Base-by-base conservation (phyloP, 2,329 filamentous ascomycete species). In the Pestalotiopsis sp. region DNA sequence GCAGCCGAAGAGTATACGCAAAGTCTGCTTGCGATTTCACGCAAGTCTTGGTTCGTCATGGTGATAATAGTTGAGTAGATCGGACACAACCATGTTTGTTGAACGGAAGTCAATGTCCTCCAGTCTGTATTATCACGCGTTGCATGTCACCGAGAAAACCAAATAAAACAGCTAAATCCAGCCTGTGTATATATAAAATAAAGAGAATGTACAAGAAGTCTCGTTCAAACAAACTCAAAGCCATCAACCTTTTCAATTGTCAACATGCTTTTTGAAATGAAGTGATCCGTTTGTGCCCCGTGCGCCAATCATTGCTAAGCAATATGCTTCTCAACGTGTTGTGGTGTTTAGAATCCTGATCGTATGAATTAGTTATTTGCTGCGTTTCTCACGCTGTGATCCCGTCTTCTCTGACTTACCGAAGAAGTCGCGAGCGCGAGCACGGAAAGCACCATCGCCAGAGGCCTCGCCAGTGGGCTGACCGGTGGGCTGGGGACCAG, bases 401-500 rank as follows among this genome's bases (percentile, higher is more conserved):
- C 4, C 2, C 25, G n/a, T 36, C 25, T 27, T 7, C 9, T 25
- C 4, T 36, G 20, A 36, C 57, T 59, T 14, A 59, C 59, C 61
- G 41, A 64, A 64, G 61, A 64, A 64, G 25, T 64, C 61, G 17
- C 61, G 61, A 38, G 61, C 61, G 39, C 61, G 61, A 52, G 38
- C 38, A 31, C 61, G 38, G 61, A 64, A 64, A 31, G 61, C 61
- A 25, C 38, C 38, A 31, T 45, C 64, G 13, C 45, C 45, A 7
- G 31, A 57, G 20, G 64, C 11, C 31, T 52, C 45, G 17, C 64
- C 49, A 58, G 64, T 66, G 36, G 41, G 45, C 45, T 57, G 64
- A 20, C 64, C 49, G 38, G 64, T 66, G 36, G 41, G 45, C 45
- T 57, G 64, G 31, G 64, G 64, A 58, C 64, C 64, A 66, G 64